Evolutionary conservation across 805 yeast genomes (phyloP).

Genomic region (Suhomyces faveliae): DNA sequence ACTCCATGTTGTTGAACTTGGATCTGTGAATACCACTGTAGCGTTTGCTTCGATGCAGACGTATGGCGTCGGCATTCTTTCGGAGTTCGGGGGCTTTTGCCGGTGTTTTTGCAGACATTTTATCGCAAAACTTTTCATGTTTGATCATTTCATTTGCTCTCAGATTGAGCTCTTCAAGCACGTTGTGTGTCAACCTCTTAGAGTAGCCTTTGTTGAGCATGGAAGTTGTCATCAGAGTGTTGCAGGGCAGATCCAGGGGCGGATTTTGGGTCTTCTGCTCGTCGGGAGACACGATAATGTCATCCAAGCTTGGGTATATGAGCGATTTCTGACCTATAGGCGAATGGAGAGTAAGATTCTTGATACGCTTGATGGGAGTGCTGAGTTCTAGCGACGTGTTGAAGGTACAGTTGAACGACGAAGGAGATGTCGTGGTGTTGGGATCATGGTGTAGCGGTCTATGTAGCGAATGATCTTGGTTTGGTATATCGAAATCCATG

Average conservation of each 20-base stretch:
- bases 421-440: constrained; percentile 5
- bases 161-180: constrained; percentile 43
- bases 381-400: constrained; percentile 21
- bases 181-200: constrained; percentile 44
- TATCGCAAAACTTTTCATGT: constrained; percentile 4
- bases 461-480: neutral
- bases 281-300: constrained; percentile 2
- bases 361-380: constrained; percentile 42
- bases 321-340: constrained; percentile 19
- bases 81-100: constrained; percentile 1
- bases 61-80: neutral
- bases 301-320: constrained; percentile 15
- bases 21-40: constrained; percentile 33
- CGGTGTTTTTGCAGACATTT: constrained; percentile 11
- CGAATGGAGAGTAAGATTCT: constrained; percentile 30
- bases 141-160: constrained; percentile 40
- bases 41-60: constrained; percentile 22
- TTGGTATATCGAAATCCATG: neutral
- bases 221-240: constrained; percentile 12
- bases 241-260: constrained; percentile 3
- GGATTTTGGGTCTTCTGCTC: neutral
- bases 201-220: constrained; percentile 48
- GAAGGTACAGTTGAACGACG: constrained; percentile 5
- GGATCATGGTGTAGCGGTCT: neutral
- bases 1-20: constrained; percentile 31